Base-by-base conservation (phyloP, 768 basidiomycete genomes). In the Agaricus sinodeliciosus region DNA sequence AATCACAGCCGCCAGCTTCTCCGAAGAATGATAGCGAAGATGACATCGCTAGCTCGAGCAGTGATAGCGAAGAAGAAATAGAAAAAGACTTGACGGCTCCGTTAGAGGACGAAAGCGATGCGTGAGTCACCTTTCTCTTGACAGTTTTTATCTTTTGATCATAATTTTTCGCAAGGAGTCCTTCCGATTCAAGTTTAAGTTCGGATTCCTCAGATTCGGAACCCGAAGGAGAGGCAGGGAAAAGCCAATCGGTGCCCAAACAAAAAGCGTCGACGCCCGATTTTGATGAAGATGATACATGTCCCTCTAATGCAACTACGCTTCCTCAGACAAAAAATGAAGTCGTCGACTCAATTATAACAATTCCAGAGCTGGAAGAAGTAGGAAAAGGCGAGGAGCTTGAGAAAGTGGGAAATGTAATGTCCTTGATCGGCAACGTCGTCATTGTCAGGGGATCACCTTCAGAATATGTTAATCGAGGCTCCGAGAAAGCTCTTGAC, bases 361-460 rank as follows among this genome's bases (percentile, higher is more conserved):
- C 67, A 18, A 65, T 85, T 49, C 91, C 90, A 13, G 74, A 82
- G 11, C 70, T 89, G 31, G 70, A 80, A 43, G 73, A 84, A 62
- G 76, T 93, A 44, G 81, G 74, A 1, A 62, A 73, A 1, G 73
- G 80, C n/a, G 89, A 90, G 58, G 59, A 64, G 3, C 71, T 95
- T 43, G 87, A 90, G 62, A 79, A 74, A 62, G 82, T 90, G 2
- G 92, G 92, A 48, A 84, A 90, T 57, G 71, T 95, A 25, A 80
- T 84, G 76, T 86, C 76, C 56, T 77, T 93, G 50, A 70, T 93
- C 37, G 83, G 81, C 58, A 80, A 79, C 36, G 77, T 83, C 28
- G 88, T 84, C 45, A 86, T 94, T 49, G 73, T 95, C 43, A 81
- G 75, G 56, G 92, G 90, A 19, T 58, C 75, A 11, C 65, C 76